Conservation (phyloP, 2,329 filamentous ascomycete species). For the Orbilia blumenaviensis region DNA sequence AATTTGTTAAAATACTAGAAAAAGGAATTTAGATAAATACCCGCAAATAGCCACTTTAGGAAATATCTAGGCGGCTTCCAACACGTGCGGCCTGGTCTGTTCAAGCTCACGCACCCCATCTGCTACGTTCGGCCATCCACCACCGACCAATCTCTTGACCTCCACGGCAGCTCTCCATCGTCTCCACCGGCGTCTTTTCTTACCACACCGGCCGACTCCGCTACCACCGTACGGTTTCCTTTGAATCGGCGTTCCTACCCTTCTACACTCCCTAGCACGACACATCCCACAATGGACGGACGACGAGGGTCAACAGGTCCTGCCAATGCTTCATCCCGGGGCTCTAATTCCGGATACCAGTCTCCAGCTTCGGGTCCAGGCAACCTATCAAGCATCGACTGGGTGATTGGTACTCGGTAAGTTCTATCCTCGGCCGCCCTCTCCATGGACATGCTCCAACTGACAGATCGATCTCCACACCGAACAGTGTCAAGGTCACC, state of each 20-base stretch:
- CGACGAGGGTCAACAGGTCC: slow-evolving; percentile 54
- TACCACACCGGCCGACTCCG: neutral
- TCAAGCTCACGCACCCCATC: neutral
- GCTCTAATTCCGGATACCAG: slow-evolving; percentile 44
- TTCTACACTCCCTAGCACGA: slow-evolving; percentile 1
- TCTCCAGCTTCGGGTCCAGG: slow-evolving; percentile 40
- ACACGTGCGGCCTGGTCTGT: neutral
- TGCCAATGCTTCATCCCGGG: slow-evolving; percentile 47
- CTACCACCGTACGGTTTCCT: neutral
- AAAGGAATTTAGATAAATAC: neutral
- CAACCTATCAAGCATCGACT: slow-evolving; percentile 56
- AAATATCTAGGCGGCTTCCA: neutral
- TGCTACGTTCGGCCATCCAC: neutral
- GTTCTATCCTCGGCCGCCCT: neutral
- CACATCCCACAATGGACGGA: slow-evolving; percentile 49
- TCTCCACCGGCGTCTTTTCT: neutral
- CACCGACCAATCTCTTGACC: neutral
- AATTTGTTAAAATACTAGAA: neutral
- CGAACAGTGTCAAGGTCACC: slow-evolving; percentile 55
- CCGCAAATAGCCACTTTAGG: neutral
- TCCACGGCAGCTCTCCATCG: neutral
- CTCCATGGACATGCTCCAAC: neutral
- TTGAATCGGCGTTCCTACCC: neutral
- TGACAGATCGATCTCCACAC: neutral
- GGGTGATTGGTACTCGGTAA: slow-evolving; percentile 57